Conservation (phyloP, 1,284 basidiomycete genomes). For the Rhodotorula sp. region DNA sequence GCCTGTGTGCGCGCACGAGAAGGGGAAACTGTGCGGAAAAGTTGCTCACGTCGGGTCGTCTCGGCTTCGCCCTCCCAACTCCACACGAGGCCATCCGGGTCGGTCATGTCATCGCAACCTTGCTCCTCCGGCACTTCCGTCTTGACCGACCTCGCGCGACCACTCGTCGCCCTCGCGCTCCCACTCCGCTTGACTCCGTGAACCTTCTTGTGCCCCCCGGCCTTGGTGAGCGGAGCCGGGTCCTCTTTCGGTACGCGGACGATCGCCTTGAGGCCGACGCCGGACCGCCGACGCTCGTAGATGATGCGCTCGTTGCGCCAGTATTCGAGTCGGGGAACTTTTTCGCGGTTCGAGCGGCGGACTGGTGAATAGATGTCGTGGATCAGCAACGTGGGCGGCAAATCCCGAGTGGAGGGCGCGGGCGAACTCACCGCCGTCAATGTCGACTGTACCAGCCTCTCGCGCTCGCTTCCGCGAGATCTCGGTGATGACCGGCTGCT, state of each 20-base stretch:
- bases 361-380: constrained; percentile 53
- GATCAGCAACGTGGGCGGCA: constrained; percentile 39
- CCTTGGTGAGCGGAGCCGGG: constrained; percentile 46
- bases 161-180: constrained; percentile 49
- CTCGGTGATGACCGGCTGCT: constrained; percentile 39
- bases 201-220: constrained; percentile 46
- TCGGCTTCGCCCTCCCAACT: constrained; percentile 66
- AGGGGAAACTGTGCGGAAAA: background rate
- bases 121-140: constrained; percentile 59
- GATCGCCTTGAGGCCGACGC: constrained; percentile 75
- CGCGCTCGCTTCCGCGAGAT: constrained; percentile 40
- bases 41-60: constrained; percentile 64
- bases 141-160: constrained; percentile 30
- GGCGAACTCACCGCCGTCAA: constrained; percentile 34
- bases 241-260: constrained; percentile 70
- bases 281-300: constrained; percentile 63
- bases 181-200: constrained; percentile 46
- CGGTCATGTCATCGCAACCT: constrained; percentile 78
- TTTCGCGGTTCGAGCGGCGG: constrained; percentile 69
- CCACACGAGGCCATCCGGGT: constrained; percentile 64
- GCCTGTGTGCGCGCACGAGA: no score
- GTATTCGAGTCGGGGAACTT: constrained; percentile 76
- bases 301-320: constrained; percentile 92
- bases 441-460: constrained; percentile 35
- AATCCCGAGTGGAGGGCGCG: background rate